Base-by-base conservation (phyloP, 371 early-diverging fungal species). In the Mucor racemosus region DNA sequence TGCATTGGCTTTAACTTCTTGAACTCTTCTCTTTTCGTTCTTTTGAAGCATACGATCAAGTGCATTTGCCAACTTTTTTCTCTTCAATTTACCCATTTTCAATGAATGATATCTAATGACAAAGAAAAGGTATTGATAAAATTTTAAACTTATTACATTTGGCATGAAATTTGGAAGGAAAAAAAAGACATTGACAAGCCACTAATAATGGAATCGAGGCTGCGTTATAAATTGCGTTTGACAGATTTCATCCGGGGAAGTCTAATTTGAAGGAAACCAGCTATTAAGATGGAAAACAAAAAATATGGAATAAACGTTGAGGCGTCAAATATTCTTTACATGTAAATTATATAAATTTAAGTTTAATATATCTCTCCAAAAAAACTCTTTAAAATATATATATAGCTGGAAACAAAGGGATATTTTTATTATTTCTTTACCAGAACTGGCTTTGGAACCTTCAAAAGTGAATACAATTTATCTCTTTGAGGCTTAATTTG, bases 391-490 rank as follows among this genome's bases (percentile, higher is more conserved):
- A 26, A 26, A 3, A 26, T 26, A 26, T 3, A 1, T 1, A 26
- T 26, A 26, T 26, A 1, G 26, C 26, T 26, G 26, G 26, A 26
- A 26, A 3, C 26, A 26, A 26, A 26, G 26, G 26, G 3, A 26
- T 26, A 26, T 26, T 26, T 26, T 26, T 26, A 26, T 58, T 55
- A 62, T 62, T 69, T 64, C 40, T 53, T 58, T 33, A 65, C 73
- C 26, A 78, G 40, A 4, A 68, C 67, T 15, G 81, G 81, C 33
- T 78, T 76, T 36, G 78, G 77, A 17, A 80, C 64, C 53, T 75
- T 65, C n/a, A 82, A 62, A 11, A 80, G 53, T n/a, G 46, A 13
- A 64, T 80, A 78, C 1, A 82, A 35, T 42, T 72, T 41, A 40
- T 82, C 83, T 19, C 83, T 67, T 15, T 66, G 55, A 36, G 57